phyloP scores from a whole-genome alignment of 169 alveolate genomes.

The Cystoisospora suis region DNA sequence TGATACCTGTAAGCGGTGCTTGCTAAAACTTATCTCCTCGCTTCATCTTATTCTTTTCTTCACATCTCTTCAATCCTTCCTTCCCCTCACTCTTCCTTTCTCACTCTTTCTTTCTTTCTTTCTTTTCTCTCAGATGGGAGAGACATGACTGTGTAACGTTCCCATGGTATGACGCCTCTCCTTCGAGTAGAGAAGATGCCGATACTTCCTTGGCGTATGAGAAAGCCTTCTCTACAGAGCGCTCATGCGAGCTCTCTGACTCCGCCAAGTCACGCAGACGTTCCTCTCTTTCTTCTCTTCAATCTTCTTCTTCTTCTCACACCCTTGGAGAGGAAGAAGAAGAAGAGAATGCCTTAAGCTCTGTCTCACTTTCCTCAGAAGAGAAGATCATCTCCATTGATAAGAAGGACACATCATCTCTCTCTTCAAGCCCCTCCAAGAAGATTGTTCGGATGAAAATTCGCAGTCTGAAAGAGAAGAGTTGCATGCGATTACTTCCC shows the following conservation, averaged over 20 bases:
- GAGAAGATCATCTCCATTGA: background rate
- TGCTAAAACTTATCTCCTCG: too few species aligned
- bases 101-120: background rate
- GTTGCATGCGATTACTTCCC: slow-evolving; percentile 86
- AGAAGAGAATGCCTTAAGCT: background rate
- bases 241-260: background rate
- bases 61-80: too few species aligned
- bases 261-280: background rate
- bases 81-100: background rate
- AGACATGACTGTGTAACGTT: slow-evolving; percentile 63
- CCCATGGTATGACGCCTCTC: slow-evolving; percentile 43
- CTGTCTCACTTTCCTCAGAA: background rate
- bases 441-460: slow-evolving; percentile 67
- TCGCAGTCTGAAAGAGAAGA: slow-evolving; percentile 82
- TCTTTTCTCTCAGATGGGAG: slow-evolving; percentile 28
- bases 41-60: too few species aligned
- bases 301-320: too few species aligned
- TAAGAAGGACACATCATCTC: background rate
- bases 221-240: background rate
- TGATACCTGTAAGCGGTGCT: too few species aligned
- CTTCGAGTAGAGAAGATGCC: too few species aligned
- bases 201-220: background rate
- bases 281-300: background rate
- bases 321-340: too few species aligned
- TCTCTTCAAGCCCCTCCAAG: background rate